Conservation (phyloP, 805 yeast species). For the Metschnikowia matae region DNA sequence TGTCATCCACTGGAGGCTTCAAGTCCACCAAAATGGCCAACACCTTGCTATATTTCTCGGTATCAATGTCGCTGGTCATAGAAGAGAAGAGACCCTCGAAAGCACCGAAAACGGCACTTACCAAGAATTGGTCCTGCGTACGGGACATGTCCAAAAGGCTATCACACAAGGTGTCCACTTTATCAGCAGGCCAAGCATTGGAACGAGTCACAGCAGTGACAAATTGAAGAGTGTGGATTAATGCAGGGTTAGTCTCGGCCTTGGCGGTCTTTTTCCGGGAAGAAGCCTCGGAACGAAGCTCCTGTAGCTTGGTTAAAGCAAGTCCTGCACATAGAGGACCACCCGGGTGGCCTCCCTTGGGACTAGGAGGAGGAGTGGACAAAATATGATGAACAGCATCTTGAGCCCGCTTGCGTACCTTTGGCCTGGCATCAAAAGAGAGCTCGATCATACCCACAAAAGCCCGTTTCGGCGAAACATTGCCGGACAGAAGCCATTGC, state of each 20-base stretch:
- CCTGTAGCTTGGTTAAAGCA: slow-evolving; percentile 52
- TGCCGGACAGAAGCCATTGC: slow-evolving; percentile 62
- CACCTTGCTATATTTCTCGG: slow-evolving; percentile 59
- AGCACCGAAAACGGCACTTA: slow-evolving; percentile 77
- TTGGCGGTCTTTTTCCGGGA: slow-evolving; percentile 31
- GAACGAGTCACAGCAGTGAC: slow-evolving; percentile 66
- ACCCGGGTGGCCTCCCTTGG: slow-evolving; percentile 75
- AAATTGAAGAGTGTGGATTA: slow-evolving; percentile 76
- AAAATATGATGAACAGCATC: slow-evolving; percentile 75
- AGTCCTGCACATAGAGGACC: slow-evolving; percentile 65
- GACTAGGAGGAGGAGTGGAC: slow-evolving; percentile 67
- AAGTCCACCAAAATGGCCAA: slow-evolving; percentile 70
- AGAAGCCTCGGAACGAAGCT: slow-evolving; percentile 35
- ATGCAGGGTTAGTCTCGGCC: slow-evolving; percentile 50
- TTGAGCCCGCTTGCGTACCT: slow-evolving; percentile 90
- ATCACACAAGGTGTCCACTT: slow-evolving; percentile 72
- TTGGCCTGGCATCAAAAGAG: slow-evolving; percentile 85
- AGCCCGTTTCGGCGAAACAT: slow-evolving; percentile 78
- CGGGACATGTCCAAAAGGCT: slow-evolving; percentile 69
- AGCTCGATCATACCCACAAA: slow-evolving; percentile 72
- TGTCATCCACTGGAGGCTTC: slow-evolving; percentile 77
- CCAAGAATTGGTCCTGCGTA: slow-evolving; percentile 78
- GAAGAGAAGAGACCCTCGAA: slow-evolving; percentile 77
- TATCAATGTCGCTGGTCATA: slow-evolving; percentile 55
- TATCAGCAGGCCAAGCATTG: slow-evolving; percentile 76